Base-by-base conservation (phyloP, 1,284 basidiomycete genomes). In the Salmacisia buchloeana region DNA sequence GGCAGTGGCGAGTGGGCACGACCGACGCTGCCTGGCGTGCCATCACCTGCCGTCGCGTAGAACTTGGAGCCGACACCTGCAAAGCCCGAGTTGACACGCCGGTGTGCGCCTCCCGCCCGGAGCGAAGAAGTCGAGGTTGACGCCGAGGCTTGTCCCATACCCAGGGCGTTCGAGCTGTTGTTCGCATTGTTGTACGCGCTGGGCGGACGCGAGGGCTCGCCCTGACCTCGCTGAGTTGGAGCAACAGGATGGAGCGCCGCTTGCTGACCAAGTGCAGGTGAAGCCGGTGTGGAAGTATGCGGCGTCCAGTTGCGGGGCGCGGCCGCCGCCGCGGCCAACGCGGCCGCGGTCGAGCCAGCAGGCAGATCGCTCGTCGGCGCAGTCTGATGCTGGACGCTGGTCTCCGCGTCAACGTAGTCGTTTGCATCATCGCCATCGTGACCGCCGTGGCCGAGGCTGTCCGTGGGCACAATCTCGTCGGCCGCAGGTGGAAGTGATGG, bases 111-210 rank as follows among this genome's bases (percentile, higher is more conserved):
- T 38, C 35, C 35, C 15, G 31, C 21, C 5, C 45, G 45, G 29
- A 29, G 21, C 27, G 49, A 54, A 29, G 49, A 54, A 29, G 49
- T 54, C 5, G 49, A 54, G 27, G 49, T 54, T 10, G 49, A 54
- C 12, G 49, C 49, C 12, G 49, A 54, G 12, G 49, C 49, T 18
- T 10, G 15, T 29, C 27, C 49, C 49, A 12, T 4, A 33, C 27
- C 29, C 27, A 33, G 3, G 29, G 6, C 49, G 29, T 21, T 43
- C 18, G 18, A 3, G 39, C 4, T 43, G 39, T 43, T 5, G 39
- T 15, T 43, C 18, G 49, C 13, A 1, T 31, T n/a, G 29, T 54
- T 54, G 27, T 54, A 54, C 18, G 49, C 49, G 29, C 49, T 54
- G 2, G 49, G 49, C 3, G 49, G 49, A 18, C 27, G 49, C 4